Base-by-base conservation (phyloP, 169 alveolate species). In the Cyclospora cayetanensis region DNA sequence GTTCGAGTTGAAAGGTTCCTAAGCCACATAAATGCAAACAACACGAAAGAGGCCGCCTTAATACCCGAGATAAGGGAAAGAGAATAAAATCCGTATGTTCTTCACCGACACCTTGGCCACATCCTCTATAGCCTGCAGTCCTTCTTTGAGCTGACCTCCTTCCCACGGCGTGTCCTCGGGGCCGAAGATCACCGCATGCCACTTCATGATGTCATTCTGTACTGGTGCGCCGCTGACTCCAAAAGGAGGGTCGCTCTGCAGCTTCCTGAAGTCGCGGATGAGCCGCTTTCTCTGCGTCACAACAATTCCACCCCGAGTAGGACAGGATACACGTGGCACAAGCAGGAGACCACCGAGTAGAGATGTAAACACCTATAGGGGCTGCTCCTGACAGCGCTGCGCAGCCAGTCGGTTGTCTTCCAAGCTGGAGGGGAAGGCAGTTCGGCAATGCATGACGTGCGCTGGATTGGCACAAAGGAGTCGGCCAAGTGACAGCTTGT, bases 161-260 rank as follows among this genome's bases (percentile, higher is more conserved):
- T 98, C 99, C 99, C 99, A 98, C 31, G 98, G 98, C 31, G 99
- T 98, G 90, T 98, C 98, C 76, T 98, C 98, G 41, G 99, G 99
- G 31, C 99, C 99, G 72, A 97, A 97, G 63, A 98, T 98, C n/a
- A 98, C 98, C 18, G 99, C 99, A 60, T 98, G 97, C 99, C 99
- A 98, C 68, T 94, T 94, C 98, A 98, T 96, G 89, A 98, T 97
- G 83, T 98, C 98, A 79, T 97, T 98, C 39, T 97, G 98, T 29
- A 97, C 96, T 34, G 99, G 99, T 70, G 99, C 97, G 18, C 99
- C 99, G 80, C 97, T 96, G 53, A 98, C 97, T 52, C 99, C 98
- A 74, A 94, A 96, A 11, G 99, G 99, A 4, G 97, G 96, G 91
- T 98, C 99, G 27, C 96, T 94, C 94, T 97, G 98, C 34, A 98